Conservation (phyloP, 371 early-diverging fungal species). For the Actinomucor elegans region DNA sequence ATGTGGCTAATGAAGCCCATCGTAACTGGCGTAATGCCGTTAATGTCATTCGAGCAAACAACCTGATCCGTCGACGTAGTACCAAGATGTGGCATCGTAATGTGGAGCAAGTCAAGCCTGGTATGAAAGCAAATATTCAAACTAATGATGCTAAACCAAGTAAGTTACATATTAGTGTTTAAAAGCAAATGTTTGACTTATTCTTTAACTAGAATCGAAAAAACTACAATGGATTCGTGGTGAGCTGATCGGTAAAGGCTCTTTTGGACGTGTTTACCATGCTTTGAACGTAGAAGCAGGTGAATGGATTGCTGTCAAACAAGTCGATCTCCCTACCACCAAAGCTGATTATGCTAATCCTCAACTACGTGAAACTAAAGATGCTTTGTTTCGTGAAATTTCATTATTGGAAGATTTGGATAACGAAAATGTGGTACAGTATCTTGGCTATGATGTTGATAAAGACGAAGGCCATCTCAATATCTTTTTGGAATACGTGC, state of each 20-base stretch:
- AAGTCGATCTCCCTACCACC: slow-evolving; percentile 82
- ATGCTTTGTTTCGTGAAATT: slow-evolving; percentile 46
- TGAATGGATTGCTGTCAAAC: slow-evolving; percentile 97
- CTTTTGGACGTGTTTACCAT: slow-evolving; percentile 95
- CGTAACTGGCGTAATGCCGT: slow-evolving; percentile 41
- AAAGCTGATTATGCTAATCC: slow-evolving; percentile 49
- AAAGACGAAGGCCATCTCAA: slow-evolving; percentile 72
- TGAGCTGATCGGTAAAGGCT: slow-evolving; percentile 93
- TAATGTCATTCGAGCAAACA: slow-evolving; percentile 39
- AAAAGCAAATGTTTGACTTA: background rate
- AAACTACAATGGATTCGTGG: slow-evolving; percentile 82
- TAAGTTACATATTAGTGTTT: slow-evolving; percentile 9
- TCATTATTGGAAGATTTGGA: slow-evolving; percentile 62
- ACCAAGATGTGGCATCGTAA: slow-evolving; percentile 69
- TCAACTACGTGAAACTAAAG: slow-evolving; percentile 35
- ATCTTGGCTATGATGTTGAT: slow-evolving; percentile 69
- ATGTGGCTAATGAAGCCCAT: slow-evolving; percentile 53
- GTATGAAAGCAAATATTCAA: slow-evolving; percentile 24
- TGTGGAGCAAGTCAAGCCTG: slow-evolving; percentile 60
- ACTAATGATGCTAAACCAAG: slow-evolving; percentile 30
- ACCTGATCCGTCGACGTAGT: slow-evolving; percentile 47
- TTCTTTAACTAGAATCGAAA: slow-evolving; percentile 18
- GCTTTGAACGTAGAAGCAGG: slow-evolving; percentile 85
- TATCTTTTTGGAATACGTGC: slow-evolving; percentile 97
- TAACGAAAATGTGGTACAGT: slow-evolving; percentile 93